A percentile compares a stretch with the other conserved stretches of the same genome.
Conservation (phyloP, 805 yeast species). For the Huiozyma naganishii region DNA sequence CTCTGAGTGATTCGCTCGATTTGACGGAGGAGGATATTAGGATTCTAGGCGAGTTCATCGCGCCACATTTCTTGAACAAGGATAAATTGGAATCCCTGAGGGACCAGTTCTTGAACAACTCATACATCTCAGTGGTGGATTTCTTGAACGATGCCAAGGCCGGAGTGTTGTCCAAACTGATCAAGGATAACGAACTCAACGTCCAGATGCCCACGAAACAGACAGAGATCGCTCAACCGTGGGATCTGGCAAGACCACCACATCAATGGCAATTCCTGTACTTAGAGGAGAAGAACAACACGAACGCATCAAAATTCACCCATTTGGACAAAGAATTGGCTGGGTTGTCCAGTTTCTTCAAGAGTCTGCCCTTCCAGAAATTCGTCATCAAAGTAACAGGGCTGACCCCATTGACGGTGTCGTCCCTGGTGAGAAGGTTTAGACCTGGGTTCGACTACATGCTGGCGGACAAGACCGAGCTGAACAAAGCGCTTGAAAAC, state of each 20-base stretch:
- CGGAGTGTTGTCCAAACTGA: constrained; percentile 31
- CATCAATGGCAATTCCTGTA: constrained; percentile 75
- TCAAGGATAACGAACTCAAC: constrained; percentile 52
- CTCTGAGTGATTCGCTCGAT: constrained; percentile 1
- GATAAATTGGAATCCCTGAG: constrained; percentile 35
- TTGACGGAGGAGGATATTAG: constrained; percentile 34
- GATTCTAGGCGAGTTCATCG: constrained; percentile 45
- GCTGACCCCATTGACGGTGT: constrained; percentile 51
- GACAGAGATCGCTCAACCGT: constrained; percentile 51
- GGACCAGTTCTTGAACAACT: constrained; percentile 49
- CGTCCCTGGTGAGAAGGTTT: constrained; percentile 69
- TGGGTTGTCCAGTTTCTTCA: constrained; percentile 47
- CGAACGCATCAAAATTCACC: neutral
- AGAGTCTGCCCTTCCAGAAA: constrained; percentile 51
- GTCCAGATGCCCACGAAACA: constrained; percentile 46
- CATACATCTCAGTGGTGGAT: constrained; percentile 54
- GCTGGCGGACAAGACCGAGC: constrained; percentile 55
- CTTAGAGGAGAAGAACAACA: constrained; percentile 14
- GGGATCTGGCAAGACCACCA: constrained; percentile 90
- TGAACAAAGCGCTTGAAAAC: constrained; percentile 30
- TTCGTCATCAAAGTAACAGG: constrained; percentile 60
- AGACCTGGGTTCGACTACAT: constrained; percentile 94
- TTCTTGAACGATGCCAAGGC: constrained; percentile 53
- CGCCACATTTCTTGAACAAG: constrained; percentile 38
- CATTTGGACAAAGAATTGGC: constrained; percentile 33